Conservation (phyloP, 768 basidiomycete genomes). For the Hysterangium stoloniferum region DNA sequence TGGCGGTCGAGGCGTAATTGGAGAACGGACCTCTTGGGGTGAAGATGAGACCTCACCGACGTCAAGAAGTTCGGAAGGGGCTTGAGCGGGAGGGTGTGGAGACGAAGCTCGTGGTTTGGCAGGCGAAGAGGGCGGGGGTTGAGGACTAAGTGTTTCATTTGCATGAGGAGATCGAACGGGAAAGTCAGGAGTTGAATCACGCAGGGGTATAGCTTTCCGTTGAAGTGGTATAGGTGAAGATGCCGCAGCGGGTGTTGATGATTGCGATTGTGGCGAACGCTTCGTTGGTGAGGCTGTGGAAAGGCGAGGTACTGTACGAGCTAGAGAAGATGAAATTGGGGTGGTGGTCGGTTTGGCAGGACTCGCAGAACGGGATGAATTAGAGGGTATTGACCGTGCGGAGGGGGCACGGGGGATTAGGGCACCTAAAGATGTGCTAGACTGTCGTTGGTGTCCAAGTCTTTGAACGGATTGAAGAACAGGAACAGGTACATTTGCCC, state of each 20-base stretch:
- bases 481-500: background rate
- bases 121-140: background rate
- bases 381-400: constrained; percentile 35
- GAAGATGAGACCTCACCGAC: background rate
- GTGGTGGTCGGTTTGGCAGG: constrained; percentile 43
- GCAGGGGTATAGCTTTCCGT: background rate
- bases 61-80: background rate
- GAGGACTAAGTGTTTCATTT: background rate
- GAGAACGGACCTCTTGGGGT: constrained; percentile 5
- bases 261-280: constrained; percentile 36
- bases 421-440: constrained; percentile 23
- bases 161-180: background rate
- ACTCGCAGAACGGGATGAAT: constrained; percentile 58
- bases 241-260: constrained; percentile 42
- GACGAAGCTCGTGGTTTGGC: background rate
- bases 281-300: constrained; percentile 49
- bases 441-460: constrained; percentile 52
- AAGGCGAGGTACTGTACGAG: constrained; percentile 23
- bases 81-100: background rate
- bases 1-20: background rate
- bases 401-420: constrained; percentile 30
- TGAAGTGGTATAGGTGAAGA: background rate
- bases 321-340: constrained; percentile 25
- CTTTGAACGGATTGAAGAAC: constrained; percentile 15
- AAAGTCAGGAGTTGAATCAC: background rate